Conservation (phyloP, 2,329 filamentous ascomycete genomes). For the Aspergillus neotritici region DNA sequence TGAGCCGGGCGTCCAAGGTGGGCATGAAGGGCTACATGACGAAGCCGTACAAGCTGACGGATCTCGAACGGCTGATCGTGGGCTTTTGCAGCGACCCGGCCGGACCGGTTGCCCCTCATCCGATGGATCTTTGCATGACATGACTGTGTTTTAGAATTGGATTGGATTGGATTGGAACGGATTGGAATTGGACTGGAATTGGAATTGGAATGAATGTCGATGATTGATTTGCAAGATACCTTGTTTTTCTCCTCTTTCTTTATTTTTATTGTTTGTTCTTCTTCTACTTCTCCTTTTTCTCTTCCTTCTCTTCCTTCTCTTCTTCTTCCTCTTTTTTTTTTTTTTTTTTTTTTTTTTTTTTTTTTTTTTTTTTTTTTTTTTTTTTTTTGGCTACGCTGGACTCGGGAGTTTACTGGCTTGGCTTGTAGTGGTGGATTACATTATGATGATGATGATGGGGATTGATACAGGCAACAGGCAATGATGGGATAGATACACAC, state of each 20-base stretch:
- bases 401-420: not conserved
- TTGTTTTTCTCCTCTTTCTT: not conserved
- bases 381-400: constrained; percentile 2
- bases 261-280: constrained; percentile 1
- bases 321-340: constrained; percentile 2
- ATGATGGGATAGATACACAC: no score
- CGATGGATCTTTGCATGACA: constrained; percentile 18
- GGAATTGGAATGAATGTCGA: no score
- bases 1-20: constrained; percentile 54
- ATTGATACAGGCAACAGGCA: no score
- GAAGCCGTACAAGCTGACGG: constrained; percentile 60
- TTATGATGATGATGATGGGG: no score
- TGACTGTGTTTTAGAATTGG: not conserved
- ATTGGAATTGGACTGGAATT: no score
- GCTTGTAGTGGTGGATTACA: no score
- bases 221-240: no score
- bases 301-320: constrained; percentile 4
- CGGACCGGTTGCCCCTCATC: not conserved
- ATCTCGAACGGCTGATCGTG: constrained; percentile 56
- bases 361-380: constrained; percentile 5
- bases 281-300: constrained; percentile 3
- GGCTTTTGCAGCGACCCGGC: constrained; percentile 37
- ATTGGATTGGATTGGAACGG: no score
- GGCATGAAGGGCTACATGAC: constrained; percentile 66
- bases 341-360: constrained; percentile 8